Percentiles rank a stretch among this genome's conserved stretches.
These are phyloP conservation scores for Calcarisporium arbuscula DNA, from an alignment of 2,329 filamentous ascomycete species.

Conservation along the genomic window DNA sequence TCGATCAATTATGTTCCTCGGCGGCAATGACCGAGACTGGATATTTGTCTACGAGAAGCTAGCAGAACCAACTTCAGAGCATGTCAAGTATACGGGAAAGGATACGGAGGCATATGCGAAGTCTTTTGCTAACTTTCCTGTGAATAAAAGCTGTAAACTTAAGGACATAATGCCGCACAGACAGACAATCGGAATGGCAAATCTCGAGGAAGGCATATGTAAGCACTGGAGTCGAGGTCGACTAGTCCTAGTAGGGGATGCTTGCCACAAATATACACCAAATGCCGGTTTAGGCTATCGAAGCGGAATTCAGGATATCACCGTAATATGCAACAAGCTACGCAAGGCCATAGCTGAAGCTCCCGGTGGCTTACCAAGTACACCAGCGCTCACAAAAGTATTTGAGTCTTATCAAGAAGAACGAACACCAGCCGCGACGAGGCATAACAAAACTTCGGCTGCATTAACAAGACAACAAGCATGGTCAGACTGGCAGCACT, in stretches of 20 bases:
- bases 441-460: too few species aligned
- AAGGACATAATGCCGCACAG: too few species aligned
- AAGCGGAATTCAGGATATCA: conserved; percentile 20
- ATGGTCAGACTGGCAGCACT: too few species aligned
- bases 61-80: conserved; percentile 16
- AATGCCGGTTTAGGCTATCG: conserved; percentile 22
- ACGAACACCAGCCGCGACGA: too few species aligned
- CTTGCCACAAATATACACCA: conserved; percentile 23
- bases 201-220: conserved; percentile 23
- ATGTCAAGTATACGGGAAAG: conserved; percentile 16
- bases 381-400: neutral
- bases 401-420: too few species aligned
- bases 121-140: conserved; percentile 18
- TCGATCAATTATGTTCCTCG: conserved; percentile 21
- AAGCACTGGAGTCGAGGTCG: conserved; percentile 19
- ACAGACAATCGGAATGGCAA: conserved; percentile 18
- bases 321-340: conserved; percentile 13
- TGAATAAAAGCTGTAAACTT: conserved; percentile 16
- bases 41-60: conserved; percentile 27
- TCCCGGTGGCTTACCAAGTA: neutral
- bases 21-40: conserved; percentile 21
- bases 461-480: too few species aligned
- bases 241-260: conserved; percentile 23
- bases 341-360: neutral
- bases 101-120: conserved; percentile 19